A percentile compares a stretch with the other conserved stretches of the same genome.
Evolutionary conservation across 139 green algal species (phyloP).

Genomic region (Zygnema circumcarinatum): DNA sequence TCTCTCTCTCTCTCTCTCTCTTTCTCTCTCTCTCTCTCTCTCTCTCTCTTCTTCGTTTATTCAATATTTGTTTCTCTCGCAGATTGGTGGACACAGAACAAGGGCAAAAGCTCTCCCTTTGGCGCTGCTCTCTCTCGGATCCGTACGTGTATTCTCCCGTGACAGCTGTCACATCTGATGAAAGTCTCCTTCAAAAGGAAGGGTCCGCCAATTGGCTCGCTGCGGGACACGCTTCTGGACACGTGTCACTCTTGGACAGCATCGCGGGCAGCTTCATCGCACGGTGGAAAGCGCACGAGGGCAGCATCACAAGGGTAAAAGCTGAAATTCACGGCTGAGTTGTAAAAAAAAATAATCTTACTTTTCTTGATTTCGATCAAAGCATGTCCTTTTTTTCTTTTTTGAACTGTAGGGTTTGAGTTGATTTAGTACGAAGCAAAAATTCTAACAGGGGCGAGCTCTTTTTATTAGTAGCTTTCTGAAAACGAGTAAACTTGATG

Average conservation of each 20-base stretch:
- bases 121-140: not conserved
- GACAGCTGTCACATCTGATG: not conserved
- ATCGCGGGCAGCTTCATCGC: not conserved
- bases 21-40: not conserved
- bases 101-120: not conserved
- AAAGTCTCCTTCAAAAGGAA: not conserved
- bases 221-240: not conserved
- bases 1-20: not conserved
- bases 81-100: conserved; percentile 3
- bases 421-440: too few relatives aligned
- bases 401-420: too few relatives aligned
- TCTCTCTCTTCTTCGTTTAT: not conserved
- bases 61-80: not conserved
- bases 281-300: not conserved
- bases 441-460: too few relatives aligned
- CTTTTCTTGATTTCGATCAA: too few relatives aligned
- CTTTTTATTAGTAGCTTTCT: too few relatives aligned
- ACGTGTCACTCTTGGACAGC: not conserved
- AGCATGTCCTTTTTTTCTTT: too few relatives aligned
- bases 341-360: too few relatives aligned
- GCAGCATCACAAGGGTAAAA: conserved; percentile 17
- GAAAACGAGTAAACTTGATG: too few relatives aligned
- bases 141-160: not conserved
- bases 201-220: not conserved
- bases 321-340: not conserved